Evolutionary conservation across 108 stramenopile genomes (phyloP).

Genomic region (Skeletonema menzelii): DNA sequence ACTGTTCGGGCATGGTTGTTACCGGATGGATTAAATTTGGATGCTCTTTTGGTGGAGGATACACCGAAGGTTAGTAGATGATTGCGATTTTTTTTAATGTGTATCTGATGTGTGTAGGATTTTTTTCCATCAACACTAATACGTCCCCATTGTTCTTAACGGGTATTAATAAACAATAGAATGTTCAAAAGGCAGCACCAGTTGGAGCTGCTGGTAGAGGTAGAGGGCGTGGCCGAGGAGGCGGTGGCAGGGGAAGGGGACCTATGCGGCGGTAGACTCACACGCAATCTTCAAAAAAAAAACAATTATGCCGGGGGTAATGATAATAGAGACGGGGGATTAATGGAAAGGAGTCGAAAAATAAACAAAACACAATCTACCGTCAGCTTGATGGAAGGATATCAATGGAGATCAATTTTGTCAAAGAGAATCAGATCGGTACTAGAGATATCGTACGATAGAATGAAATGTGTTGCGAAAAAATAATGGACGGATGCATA

Average conservation of each 20-base stretch:
- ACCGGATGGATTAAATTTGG: slow-evolving; percentile 97
- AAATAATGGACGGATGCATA: neutral
- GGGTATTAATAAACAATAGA: neutral
- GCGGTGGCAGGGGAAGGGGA: slow-evolving; percentile 42
- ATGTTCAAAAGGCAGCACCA: slow-evolving; percentile 50
- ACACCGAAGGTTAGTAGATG: slow-evolving; percentile 73
- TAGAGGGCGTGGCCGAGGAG: slow-evolving; percentile 66
- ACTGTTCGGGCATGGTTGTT: slow-evolving; percentile 94
- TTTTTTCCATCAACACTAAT: too few species aligned
- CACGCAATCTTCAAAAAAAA: neutral
- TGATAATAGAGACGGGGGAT: neutral
- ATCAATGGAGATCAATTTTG: neutral
- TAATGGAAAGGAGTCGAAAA: neutral
- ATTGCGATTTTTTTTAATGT: too few species aligned
- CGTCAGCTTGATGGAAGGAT: neutral
- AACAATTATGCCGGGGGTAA: neutral
- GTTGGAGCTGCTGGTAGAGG: slow-evolving; percentile 42
- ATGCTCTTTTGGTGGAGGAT: slow-evolving; percentile 96
- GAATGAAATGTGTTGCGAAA: neutral
- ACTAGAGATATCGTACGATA: too few species aligned
- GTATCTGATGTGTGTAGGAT: too few species aligned
- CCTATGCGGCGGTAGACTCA: slow-evolving; percentile 1
- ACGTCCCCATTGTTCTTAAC: neutral
- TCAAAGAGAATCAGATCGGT: neutral
- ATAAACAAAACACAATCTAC: neutral